These are phyloP conservation scores for Lepidium didymum DNA, from an alignment of 345 rosid genomes.

Conservation along the genomic window DNA sequence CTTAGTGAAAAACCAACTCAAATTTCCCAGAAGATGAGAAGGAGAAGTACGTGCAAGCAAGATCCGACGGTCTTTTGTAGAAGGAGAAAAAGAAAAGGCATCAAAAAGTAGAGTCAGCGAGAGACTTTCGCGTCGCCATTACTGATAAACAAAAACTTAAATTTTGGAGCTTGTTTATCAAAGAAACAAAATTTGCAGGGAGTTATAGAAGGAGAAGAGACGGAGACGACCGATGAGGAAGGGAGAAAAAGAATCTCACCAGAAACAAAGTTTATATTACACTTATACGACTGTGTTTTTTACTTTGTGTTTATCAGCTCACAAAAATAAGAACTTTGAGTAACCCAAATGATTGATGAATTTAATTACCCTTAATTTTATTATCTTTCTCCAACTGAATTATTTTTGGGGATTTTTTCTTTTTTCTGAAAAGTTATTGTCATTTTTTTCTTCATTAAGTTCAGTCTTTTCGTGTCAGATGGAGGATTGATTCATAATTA, in stretches of 20 bases:
- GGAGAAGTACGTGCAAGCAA: background rate
- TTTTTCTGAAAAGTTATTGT: no score
- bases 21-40: background rate
- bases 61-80: background rate
- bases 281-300: background rate
- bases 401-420: no score
- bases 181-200: no score
- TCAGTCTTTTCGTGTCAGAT: no score
- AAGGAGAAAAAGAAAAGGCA: no score
- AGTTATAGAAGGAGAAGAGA: background rate
- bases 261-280: background rate
- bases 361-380: no score
- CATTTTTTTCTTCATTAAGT: no score
- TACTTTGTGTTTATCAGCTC: background rate
- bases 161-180: no score
- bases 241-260: background rate
- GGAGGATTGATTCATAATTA: no score
- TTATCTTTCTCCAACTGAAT: no score
- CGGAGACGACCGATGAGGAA: background rate
- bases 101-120: background rate
- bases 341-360: no score
- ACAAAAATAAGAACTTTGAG: no score
- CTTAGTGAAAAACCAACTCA: background rate
- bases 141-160: background rate
- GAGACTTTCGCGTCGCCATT: background rate